Conservation (phyloP, 2,329 filamentous ascomycete species). For the Thelonectria rubi region DNA sequence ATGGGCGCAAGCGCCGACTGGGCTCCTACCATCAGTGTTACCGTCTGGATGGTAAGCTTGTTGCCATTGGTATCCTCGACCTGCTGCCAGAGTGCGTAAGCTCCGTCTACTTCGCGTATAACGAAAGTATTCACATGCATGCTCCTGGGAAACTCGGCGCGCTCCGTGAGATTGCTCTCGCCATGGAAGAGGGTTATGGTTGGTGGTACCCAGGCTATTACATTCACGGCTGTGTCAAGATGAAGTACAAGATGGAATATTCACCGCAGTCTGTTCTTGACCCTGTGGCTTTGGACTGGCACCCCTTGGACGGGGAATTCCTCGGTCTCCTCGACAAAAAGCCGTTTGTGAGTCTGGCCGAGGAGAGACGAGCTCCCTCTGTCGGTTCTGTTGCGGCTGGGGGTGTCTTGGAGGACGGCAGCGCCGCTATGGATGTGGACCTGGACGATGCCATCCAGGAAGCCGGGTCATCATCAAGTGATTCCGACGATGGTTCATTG, state of each 20-base stretch:
- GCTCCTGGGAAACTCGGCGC: constrained; percentile 80
- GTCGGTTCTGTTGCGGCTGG: background rate
- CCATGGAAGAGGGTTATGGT: constrained; percentile 72
- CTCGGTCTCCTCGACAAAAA: constrained; percentile 61
- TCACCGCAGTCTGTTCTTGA: constrained; percentile 78
- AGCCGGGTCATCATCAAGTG: constrained; percentile 7
- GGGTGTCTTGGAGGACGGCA: background rate
- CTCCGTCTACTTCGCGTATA: constrained; percentile 85
- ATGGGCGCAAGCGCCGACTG: constrained; percentile 64
- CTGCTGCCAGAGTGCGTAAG: constrained; percentile 80
- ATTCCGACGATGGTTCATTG: constrained; percentile 48
- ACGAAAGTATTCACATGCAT: constrained; percentile 75
- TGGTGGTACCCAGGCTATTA: constrained; percentile 87
- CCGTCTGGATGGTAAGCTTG: constrained; percentile 76
- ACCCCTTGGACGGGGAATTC: constrained; percentile 62
- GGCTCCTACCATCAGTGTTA: constrained; percentile 88
- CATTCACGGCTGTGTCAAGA: constrained; percentile 82
- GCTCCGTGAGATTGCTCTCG: constrained; percentile 75
- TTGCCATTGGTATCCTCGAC: constrained; percentile 81
- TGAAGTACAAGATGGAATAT: constrained; percentile 87
- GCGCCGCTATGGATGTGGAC: constrained; percentile 1
- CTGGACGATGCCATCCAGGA: constrained; percentile 12
- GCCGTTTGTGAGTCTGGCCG: constrained; percentile 63
- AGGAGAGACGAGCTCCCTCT: constrained; percentile 41
- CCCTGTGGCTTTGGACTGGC: constrained; percentile 71